Evolutionary conservation across 345 rosid genomes (phyloP).

Genomic region (Rhizophora mangle): DNA sequence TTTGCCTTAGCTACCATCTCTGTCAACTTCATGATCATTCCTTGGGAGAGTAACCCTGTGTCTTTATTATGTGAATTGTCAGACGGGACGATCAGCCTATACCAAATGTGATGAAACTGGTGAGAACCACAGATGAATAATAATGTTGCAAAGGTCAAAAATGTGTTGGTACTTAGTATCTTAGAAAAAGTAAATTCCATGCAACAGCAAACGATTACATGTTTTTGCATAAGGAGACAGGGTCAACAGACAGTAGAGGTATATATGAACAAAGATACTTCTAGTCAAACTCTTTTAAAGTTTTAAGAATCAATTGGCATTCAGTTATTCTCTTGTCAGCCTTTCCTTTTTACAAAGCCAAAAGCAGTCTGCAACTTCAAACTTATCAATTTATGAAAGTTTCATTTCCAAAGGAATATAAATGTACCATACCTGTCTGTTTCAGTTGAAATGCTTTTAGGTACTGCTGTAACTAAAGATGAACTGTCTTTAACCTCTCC

Average conservation of each 20-base stretch:
- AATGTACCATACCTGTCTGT: constrained; percentile 53
- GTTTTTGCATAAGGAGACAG: not conserved
- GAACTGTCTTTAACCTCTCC: constrained; percentile 68
- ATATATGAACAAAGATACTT: too few relatives aligned
- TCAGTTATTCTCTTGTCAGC: not conserved
- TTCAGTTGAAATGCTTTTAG: constrained; percentile 56
- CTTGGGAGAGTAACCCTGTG: constrained; percentile 54
- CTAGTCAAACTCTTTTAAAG: not conserved
- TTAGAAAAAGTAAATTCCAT: not conserved
- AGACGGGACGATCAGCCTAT: constrained; percentile 53
- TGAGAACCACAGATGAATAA: constrained; percentile 4
- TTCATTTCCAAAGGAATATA: not conserved
- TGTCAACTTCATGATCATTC: constrained; percentile 43
- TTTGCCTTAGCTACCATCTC: constrained; percentile 69
- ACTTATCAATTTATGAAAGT: not conserved
- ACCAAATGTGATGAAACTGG: not conserved
- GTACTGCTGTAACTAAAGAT: constrained; percentile 43
- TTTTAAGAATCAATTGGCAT: not conserved
- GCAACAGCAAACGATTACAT: not conserved
- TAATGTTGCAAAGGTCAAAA: not conserved
- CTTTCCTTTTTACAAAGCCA: not conserved
- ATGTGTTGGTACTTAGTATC: not conserved
- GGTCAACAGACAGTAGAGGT: too few relatives aligned
- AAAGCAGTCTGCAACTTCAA: not conserved
- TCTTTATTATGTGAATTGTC: constrained; percentile 62